Evolutionary conservation across 345 rosid species (phyloP).

Genomic region (Populus deltoides): DNA sequence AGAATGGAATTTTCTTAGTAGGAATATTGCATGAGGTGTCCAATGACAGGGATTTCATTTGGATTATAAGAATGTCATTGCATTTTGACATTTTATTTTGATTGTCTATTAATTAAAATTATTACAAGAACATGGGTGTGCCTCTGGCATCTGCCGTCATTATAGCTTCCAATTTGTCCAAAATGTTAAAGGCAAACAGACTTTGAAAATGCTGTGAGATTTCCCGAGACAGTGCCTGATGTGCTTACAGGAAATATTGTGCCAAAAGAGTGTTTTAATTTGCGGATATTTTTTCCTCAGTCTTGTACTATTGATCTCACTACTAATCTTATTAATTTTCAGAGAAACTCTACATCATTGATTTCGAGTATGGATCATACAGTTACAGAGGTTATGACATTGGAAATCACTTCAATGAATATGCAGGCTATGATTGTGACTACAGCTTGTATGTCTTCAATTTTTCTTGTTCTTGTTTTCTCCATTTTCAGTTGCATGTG

Average conservation of each 20-base stretch:
- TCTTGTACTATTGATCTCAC: slow-evolving; percentile 17
- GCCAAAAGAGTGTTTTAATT: background rate
- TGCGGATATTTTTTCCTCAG: background rate
- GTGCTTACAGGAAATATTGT: background rate
- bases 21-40: background rate
- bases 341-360: slow-evolving; percentile 87
- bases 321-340: slow-evolving; percentile 22
- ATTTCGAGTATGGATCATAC: slow-evolving; percentile 95
- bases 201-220: background rate
- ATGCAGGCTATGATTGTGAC: slow-evolving; percentile 93
- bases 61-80: background rate
- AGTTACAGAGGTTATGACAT: slow-evolving; percentile 89
- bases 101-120: background rate
- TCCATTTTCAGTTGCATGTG: background rate
- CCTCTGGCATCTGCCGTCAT: background rate
- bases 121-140: background rate
- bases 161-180: background rate
- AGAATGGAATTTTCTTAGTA: background rate
- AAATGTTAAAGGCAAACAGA: background rate
- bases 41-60: background rate
- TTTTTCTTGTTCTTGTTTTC: slow-evolving; percentile 11
- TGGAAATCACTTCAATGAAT: slow-evolving; percentile 95
- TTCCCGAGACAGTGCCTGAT: slow-evolving; percentile 8
- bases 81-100: background rate
- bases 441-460: slow-evolving; percentile 61